These are phyloP conservation scores for Curvularia sp. DNA, from an alignment of 2,329 filamentous ascomycete species.

Conservation along the genomic window DNA sequence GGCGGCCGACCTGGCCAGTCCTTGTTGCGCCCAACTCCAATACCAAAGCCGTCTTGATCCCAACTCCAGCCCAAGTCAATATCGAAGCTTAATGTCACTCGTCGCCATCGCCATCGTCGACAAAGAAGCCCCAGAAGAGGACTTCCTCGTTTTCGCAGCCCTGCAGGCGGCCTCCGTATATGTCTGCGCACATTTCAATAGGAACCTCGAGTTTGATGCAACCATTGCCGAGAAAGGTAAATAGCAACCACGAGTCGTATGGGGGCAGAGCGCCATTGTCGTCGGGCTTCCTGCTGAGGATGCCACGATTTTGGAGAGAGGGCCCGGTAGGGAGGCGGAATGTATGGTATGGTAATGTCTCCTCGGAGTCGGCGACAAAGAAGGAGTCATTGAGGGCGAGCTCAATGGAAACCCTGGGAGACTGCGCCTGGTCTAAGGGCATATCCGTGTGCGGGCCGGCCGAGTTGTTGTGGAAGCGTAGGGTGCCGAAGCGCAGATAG, in stretches of 20 bases:
- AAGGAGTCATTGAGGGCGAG: constrained; percentile 44
- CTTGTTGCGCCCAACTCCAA: constrained; percentile 45
- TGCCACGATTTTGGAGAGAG: constrained; percentile 45
- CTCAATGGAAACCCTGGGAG: constrained; percentile 35
- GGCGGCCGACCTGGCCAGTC: constrained; percentile 20
- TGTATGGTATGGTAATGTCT: constrained; percentile 46
- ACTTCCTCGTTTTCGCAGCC: constrained; percentile 46
- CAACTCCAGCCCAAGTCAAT: constrained; percentile 34
- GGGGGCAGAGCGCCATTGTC: constrained; percentile 41
- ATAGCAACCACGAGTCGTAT: constrained; percentile 49
- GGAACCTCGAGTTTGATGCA: constrained; percentile 48
- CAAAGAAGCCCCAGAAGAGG: constrained; percentile 47
- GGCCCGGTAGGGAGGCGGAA: constrained; percentile 42
- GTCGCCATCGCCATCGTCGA: constrained; percentile 42
- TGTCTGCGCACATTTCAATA: constrained; percentile 48
- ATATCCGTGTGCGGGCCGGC: constrained; percentile 10
- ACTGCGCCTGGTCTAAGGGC: constrained; percentile 1
- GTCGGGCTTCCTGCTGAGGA: constrained; percentile 40
- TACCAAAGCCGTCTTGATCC: constrained; percentile 31
- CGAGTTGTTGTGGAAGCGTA: constrained; percentile 40
- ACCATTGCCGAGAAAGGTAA: constrained; percentile 47
- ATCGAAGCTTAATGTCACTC: constrained; percentile 22
- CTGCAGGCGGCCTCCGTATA: constrained; percentile 40
- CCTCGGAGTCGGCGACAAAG: constrained; percentile 45
- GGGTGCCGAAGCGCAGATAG: constrained; percentile 45